Base-by-base conservation (phyloP, 2,329 filamentous ascomycete genomes). In the Thielaviopsis euricoi region DNA sequence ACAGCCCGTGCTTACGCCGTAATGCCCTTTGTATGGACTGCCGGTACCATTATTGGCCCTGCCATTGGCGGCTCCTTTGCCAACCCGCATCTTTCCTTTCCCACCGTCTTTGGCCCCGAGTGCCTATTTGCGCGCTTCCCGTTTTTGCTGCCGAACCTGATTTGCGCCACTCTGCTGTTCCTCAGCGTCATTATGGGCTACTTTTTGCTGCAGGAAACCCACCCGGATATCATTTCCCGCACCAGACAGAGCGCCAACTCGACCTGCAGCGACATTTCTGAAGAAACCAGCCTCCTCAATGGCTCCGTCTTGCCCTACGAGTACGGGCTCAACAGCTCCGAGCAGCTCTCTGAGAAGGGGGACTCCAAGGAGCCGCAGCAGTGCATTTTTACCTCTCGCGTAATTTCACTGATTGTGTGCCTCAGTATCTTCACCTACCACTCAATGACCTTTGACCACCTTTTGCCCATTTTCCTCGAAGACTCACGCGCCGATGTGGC, bases 11-110 rank as follows among this genome's bases (percentile, higher is more conserved):
- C 90, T 26, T 95, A 90, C 68, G 83, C 89, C 2, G 81, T 95
- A 51, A 95, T 96, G 88, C 90, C 90, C 0, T 95, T 95, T 66
- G 86, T 95, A 7, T 96, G 90, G 89, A 85, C 80, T 52, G 83
- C 95, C 56, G 90, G 90, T 23, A 94, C 88, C 10, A 95, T 95
- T 62, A 77, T 95, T 56, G 90, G 90, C 0, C 87, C 90, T 62
- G 87, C 86, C 6, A 89, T 96, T 63, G 91, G 91, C 60, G 91
- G 91, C 37, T 81, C 85, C 58, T 89, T 95, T 67, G 86, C 89
- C 60, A 83, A 88, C 63, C 90, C 91, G 25, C 79, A 83, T 61
- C 73, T 80, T 40, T 82, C 82, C 21, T 95, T 86, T 69, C 89
- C 91, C 21, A 71, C 75, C 25, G 51, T 80, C 1, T 93, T 95